Evolutionary conservation across 768 basidiomycete genomes (phyloP).

Genomic region (Boletales sp.): DNA sequence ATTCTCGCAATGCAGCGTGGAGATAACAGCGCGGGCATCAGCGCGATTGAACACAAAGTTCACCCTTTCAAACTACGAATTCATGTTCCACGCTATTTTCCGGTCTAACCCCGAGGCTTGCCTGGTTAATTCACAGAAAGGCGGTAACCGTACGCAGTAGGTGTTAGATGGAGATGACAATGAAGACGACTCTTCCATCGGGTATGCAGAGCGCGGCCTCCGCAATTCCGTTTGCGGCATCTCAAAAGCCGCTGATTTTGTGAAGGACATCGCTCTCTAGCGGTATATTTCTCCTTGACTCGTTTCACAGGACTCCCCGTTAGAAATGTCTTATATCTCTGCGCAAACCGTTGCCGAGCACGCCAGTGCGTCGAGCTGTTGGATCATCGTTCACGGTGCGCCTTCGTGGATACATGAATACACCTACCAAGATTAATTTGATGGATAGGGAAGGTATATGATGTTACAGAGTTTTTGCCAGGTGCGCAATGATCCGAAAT

Average conservation of each 20-base stretch:
- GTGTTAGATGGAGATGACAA: slow-evolving; percentile 1
- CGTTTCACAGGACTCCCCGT: neutral
- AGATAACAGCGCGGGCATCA: neutral
- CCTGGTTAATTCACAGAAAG: neutral
- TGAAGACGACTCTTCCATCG: neutral
- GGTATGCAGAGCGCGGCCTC: slow-evolving; percentile 5
- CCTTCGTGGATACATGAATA: slow-evolving; percentile 23
- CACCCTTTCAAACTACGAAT: neutral
- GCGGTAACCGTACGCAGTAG: neutral
- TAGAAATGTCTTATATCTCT: slow-evolving; percentile 27
- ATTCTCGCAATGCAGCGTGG: neutral
- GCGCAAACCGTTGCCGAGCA: slow-evolving; percentile 49
- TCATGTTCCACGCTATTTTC: neutral
- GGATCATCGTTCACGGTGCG: slow-evolving; percentile 79
- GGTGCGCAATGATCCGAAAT: slow-evolving; percentile 46
- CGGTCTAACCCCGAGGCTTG: slow-evolving; percentile 20
- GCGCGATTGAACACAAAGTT: neutral
- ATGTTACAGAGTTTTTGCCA: slow-evolving; percentile 73
- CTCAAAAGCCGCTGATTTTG: slow-evolving; percentile 9
- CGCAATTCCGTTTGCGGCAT: slow-evolving; percentile 10
- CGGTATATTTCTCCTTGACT: neutral
- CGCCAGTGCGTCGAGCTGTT: slow-evolving; percentile 56
- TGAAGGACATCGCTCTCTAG: neutral
- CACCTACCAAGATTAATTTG: slow-evolving; percentile 53
- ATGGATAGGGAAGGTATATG: slow-evolving; percentile 74